phyloP scores from a whole-genome alignment of 176 grass and related monocot species.

The Aechmea fasciata region DNA sequence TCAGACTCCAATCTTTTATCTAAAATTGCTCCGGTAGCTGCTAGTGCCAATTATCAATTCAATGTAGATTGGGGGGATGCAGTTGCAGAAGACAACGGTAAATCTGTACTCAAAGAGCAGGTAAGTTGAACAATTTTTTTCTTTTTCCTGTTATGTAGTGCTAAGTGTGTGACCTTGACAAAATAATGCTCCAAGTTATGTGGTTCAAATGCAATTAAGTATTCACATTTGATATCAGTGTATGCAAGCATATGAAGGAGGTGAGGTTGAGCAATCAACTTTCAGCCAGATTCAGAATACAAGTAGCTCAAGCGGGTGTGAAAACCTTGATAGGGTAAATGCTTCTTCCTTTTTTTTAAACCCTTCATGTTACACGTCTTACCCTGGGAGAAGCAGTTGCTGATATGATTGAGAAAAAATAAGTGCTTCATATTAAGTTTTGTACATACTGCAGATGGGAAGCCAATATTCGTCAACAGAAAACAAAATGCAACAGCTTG shows the following conservation, averaged over 20 bases:
- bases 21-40: conserved; percentile 14
- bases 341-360: neutral
- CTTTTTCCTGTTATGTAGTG: neutral
- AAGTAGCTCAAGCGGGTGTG: neutral
- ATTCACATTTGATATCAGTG: conserved; percentile 4
- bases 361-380: too few species aligned
- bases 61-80: conserved; percentile 3
- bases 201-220: neutral
- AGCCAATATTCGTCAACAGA: conserved; percentile 33
- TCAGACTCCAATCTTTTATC: conserved; percentile 32
- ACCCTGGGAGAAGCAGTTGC: neutral
- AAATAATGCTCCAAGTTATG: neutral
- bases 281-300: conserved; percentile 23
- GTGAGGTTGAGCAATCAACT: conserved; percentile 40
- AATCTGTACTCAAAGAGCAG: conserved; percentile 33
- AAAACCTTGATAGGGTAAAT: conserved; percentile 46
- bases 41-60: conserved; percentile 32
- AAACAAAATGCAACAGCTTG: conserved; percentile 29
- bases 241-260: conserved; percentile 42
- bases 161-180: neutral
- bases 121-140: conserved; percentile 23
- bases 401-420: neutral
- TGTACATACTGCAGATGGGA: conserved; percentile 42
- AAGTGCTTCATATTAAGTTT: conserved; percentile 1
- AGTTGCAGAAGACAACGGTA: conserved; percentile 27